Evolutionary conservation across 2,329 filamentous ascomycete species (phyloP), one percentile per base, ranked within the genome.

Genomic region (Monilinia laxa): DNA sequence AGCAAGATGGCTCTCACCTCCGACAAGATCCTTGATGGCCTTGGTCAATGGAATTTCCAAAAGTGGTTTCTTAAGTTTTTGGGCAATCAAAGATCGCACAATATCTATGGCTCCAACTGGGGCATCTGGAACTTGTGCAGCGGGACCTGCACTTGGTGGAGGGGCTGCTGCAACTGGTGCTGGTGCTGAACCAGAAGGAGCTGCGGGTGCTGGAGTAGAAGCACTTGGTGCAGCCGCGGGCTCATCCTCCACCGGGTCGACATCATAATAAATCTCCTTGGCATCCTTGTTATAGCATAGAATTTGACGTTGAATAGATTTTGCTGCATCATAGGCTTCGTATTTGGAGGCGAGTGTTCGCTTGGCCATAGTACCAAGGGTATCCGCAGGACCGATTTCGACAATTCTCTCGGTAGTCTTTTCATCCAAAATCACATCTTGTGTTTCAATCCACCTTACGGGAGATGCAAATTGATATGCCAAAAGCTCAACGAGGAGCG

Each of bases 281-380:
- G 93, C 91, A 77, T 99, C 95, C 80, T 99, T 99, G 84, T 97
- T 98, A 84, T 98, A 99, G 84, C 95, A 98, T 67, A 99, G 87
- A 78, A 99, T 97, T 80, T 98, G 94, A 78, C 95, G 88, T 81
- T 97, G 93, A 54, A 98, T 90, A 10, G 94, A 97, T 76, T 94
- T 94, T 69, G 95, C 95, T 66, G 95, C 95, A 81, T 99, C 95
- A 81, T 97, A 97, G 70, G 94, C 93, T 84, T 99, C 95, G 80
- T 98, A 99, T 81, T 98, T 98, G 77, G 93, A 93, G 69, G 93
- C 92, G 70, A 99, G 81, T 64, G 95, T 99, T 75, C 94, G 87
- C 84, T 93, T 96, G 71, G 95, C 95, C 95, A 99, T 99, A 67
- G 92, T 93, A 77, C 94, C 94, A 47, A 99, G 87, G 35, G 95